Evolutionary conservation across 768 basidiomycete genomes (phyloP).

Genomic region (Tylopilus felleus): DNA sequence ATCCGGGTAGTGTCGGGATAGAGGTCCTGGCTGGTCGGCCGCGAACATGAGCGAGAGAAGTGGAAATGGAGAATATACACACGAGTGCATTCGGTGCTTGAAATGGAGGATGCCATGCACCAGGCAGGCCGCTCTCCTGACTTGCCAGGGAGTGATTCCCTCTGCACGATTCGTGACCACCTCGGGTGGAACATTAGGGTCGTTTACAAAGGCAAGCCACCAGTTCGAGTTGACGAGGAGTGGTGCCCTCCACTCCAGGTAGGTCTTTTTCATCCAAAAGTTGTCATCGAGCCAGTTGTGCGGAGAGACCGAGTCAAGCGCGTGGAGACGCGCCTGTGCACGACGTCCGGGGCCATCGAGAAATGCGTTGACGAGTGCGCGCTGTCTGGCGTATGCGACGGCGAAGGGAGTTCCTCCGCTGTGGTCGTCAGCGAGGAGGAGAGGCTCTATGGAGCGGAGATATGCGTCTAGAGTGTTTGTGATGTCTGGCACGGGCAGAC

Average conservation of each 20-base stretch:
- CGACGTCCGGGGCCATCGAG: constrained; percentile 7
- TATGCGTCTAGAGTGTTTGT: constrained; percentile 74
- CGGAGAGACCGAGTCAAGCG: constrained; percentile 78
- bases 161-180: constrained; percentile 26
- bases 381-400: constrained; percentile 20
- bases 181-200: constrained; percentile 53
- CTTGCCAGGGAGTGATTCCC: constrained; percentile 76
- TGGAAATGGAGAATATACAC: constrained; percentile 24
- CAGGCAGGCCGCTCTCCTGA: constrained; percentile 82
- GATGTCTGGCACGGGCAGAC: constrained; percentile 82
- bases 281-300: constrained; percentile 95
- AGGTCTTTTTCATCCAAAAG: constrained; percentile 85
- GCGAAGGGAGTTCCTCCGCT: constrained; percentile 50
- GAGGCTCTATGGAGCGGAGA: constrained; percentile 70
- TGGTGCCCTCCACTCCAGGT: constrained; percentile 84
- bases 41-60: constrained; percentile 5
- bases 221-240: constrained; percentile 91
- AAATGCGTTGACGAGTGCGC: constrained; percentile 17
- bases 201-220: constrained; percentile 88
- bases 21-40: constrained; percentile 54
- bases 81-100: constrained; percentile 65
- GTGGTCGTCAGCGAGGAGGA: constrained; percentile 72
- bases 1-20: constrained; percentile 70
- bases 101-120: constrained; percentile 69
- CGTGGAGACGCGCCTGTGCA: constrained; percentile 38